phyloP scores from a whole-genome alignment of 1,139 yeast genomes.

The Saccharomycopsis phalli region DNA sequence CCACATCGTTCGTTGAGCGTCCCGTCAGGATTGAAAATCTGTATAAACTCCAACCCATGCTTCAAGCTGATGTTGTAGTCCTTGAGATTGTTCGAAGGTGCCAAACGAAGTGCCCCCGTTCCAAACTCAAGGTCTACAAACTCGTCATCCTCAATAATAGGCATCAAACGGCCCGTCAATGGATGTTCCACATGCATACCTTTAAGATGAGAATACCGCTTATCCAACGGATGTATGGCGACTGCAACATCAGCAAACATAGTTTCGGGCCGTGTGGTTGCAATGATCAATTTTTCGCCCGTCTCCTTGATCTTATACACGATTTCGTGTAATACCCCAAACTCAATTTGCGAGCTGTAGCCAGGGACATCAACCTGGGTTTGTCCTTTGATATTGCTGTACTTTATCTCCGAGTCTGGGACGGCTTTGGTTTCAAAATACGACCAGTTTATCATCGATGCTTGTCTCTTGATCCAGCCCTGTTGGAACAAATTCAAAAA shows the following conservation, averaged over 20 bases:
- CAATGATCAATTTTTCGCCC: slow-evolving; percentile 72
- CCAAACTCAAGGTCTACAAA: slow-evolving; percentile 99
- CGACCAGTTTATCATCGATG: slow-evolving; percentile 93
- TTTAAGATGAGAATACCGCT: slow-evolving; percentile 86
- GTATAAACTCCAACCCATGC: slow-evolving; percentile 77
- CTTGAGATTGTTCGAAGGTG: slow-evolving; percentile 97
- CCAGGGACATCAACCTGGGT: slow-evolving; percentile 81
- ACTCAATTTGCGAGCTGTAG: slow-evolving; percentile 82
- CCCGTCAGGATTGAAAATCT: slow-evolving; percentile 90
- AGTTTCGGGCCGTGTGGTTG: slow-evolving; percentile 98
- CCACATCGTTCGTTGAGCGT: slow-evolving; percentile 87
- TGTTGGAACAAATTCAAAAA: slow-evolving; percentile 87
- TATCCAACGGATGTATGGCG: slow-evolving; percentile 94
- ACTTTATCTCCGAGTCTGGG: slow-evolving; percentile 92
- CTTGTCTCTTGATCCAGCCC: slow-evolving; percentile 89
- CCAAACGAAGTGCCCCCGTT: slow-evolving; percentile 98
- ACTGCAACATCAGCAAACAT: slow-evolving; percentile 95
- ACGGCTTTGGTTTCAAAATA: slow-evolving; percentile 89
- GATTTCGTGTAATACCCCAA: slow-evolving; percentile 90
- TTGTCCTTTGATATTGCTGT: slow-evolving; percentile 77
- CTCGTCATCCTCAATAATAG: slow-evolving; percentile 80
- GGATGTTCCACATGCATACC: slow-evolving; percentile 88
- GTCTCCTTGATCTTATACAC: slow-evolving; percentile 75
- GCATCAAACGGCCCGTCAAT: slow-evolving; percentile 72
- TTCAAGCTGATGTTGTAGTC: slow-evolving; percentile 96